Evolutionary conservation across 2,329 filamentous ascomycete species (phyloP), one percentile per base, ranked within the genome.

Genomic region (Amylocarpus encephaloides): DNA sequence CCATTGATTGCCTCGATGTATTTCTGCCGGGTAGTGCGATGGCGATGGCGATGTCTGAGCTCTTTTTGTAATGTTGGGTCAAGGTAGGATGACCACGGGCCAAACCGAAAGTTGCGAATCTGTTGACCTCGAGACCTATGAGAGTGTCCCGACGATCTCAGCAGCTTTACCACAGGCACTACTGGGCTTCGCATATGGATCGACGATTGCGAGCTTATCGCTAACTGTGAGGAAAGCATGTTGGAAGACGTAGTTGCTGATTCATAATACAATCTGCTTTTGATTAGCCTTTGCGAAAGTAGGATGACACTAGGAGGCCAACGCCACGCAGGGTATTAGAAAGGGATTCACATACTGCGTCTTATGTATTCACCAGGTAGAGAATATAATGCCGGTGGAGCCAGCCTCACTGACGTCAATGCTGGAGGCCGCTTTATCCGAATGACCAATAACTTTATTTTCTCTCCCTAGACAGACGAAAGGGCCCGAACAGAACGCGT

Each of bases 91-190:
- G 71, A 68, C 72, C 75, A 78, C 15, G 70, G 57, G 46, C 69
- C 72, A 51, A 79, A 72, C 52, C 75, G 73, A 53, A 79, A 77
- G 33, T 60, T 61, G 33, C 79, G 73, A 32, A 59, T 65, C 54
- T 77, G 75, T 39, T 69, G 65, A 15, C 58, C 62, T 36, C 59
- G 51, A 43, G 40, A 34, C 44, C 49, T 49, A 26, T 50, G 55
- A 16, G 46, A 30, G n/a, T 53, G 35, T 18, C 43, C 41, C 7
- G 42, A 26, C 11, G 48, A 34, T 15, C 50, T 50, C 36, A 52
- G 50, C 32, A 61, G 46, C 13, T 58, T 38, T 12, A 32, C 33
- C 18, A 50, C 42, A n/a, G 53, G 34, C 13, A 49, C 44, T 19
- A 51, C 34, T 7, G 52, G 48, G 18, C 32, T 49, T 36, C 46